Evolutionary conservation across 2,329 filamentous ascomycete genomes (phyloP), one percentile per base, ranked within the genome.

Genomic region (Trichoderma brevicompactum): DNA sequence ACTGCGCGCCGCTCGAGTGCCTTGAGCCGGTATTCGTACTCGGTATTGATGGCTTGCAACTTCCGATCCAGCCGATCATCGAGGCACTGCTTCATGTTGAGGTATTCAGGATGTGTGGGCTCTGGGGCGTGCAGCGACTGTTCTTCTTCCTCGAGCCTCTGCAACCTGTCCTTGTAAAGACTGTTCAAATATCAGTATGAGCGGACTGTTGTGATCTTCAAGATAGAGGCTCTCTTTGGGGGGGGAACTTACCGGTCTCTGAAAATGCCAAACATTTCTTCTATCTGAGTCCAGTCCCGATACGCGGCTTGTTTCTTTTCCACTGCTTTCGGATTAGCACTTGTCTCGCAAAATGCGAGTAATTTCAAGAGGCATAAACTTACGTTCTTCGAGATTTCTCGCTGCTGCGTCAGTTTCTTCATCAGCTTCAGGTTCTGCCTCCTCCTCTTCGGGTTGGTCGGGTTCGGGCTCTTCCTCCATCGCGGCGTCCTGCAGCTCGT

Each of bases 1-100:
- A 96, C 85, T 19, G 90, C 91, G 70, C 89, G 89, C 67, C 85
- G 88, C 70, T 91, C 84, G 36, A 96, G 83, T 2, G 92, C 87
- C 73, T 90, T 84, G 69, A 91, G 80, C 70, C 92, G 91, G 74
- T 92, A 90, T 67, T 89, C 85, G 69, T 91, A 85, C 69, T 95
- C 86, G 28, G 87, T 88, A 60, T 90, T 85, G 72, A 94, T 91
- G 70, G 92, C 86, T 68, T 88, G 86, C 59, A 96, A 81, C 78
- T 92, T 96, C 72, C 92, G 89, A 66, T 94, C 88, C 68, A 91
- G 86, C 73, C 94, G 88, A 66, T 90, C 89, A 78, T 96, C 88
- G 64, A 99, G 86, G 74, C 90, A 93, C 74, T 92, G 88, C 76
- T 96, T 89, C 88, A 97, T 96, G 48, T 92, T 91, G 41, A 97